Conservation (phyloP, 1,139 yeast species). For the Yamadazyma blattariae region DNA sequence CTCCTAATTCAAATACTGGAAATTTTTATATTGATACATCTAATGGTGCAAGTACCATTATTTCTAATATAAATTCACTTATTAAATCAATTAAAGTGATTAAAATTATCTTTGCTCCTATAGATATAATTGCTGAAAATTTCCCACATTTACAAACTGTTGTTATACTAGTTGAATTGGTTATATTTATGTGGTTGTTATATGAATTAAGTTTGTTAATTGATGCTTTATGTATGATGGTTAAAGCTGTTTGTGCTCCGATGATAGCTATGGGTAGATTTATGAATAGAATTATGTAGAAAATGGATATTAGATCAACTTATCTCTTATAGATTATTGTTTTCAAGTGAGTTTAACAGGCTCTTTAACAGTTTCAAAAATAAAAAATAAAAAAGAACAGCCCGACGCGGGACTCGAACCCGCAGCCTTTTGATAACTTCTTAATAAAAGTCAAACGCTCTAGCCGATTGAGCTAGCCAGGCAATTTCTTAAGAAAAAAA, state of each 20-base stretch:
- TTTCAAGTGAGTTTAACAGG: too few species aligned
- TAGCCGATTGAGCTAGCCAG: conserved; percentile 18
- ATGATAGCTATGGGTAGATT: conserved; percentile 47
- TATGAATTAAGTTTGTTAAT: conserved; percentile 43
- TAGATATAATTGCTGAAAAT: conserved; percentile 37
- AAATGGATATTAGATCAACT: too few species aligned
- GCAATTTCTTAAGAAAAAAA: conserved; percentile 7
- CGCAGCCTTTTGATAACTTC: conserved; percentile 16
- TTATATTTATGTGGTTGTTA: conserved; percentile 41
- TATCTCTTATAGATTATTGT: too few species aligned
- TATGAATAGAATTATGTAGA: conserved; percentile 40
- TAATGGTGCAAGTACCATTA: conserved; percentile 18
- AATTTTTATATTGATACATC: conserved; percentile 12
- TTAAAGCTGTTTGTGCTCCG: conserved; percentile 48
- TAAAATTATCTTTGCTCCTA: conserved; percentile 41
- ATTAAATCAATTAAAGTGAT: conserved; percentile 37
- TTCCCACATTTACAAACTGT: conserved; percentile 41
- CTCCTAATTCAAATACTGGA: neutral
- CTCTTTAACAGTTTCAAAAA: too few species aligned
- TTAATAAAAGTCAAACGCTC: conserved; percentile 15
- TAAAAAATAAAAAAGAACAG: conserved; percentile 4
- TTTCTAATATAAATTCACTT: conserved; percentile 30
- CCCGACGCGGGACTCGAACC: conserved; percentile 20
- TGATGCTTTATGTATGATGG: conserved; percentile 48
- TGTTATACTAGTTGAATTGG: conserved; percentile 37